Conservation (phyloP, 2,329 filamentous ascomycete species). For the Venturia pyrina region DNA sequence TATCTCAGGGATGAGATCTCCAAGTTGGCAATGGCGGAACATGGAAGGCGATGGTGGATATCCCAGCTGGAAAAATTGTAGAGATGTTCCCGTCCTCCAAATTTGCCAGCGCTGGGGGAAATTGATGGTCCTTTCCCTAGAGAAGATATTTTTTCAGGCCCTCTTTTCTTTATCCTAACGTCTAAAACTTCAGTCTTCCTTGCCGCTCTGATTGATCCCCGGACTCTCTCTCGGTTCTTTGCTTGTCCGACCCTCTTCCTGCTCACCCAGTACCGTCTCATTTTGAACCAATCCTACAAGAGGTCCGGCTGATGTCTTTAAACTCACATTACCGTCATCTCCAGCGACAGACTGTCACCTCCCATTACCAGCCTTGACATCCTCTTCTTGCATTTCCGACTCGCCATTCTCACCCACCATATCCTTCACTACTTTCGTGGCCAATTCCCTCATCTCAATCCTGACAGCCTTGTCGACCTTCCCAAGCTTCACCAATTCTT, state of each 20-base stretch:
- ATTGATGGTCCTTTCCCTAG: background rate
- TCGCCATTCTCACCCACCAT: background rate
- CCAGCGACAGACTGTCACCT: background rate
- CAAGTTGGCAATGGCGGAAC: no score
- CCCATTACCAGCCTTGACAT: background rate
- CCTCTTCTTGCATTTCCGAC: background rate
- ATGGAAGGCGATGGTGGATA: no score
- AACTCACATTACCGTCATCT: background rate
- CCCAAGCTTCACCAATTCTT: constrained; percentile 27
- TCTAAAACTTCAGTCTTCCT: no score
- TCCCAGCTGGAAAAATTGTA: no score
- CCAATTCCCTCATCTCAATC: constrained; percentile 21
- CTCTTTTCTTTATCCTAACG: no score
- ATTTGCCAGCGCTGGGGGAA: background rate
- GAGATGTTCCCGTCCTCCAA: no score
- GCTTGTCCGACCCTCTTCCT: background rate
- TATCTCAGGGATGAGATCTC: no score
- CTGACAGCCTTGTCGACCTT: constrained; percentile 23
- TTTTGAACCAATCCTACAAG: background rate
- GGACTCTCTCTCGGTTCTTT: background rate
- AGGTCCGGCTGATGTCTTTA: background rate
- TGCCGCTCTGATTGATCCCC: background rate
- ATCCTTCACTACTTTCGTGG: constrained; percentile 14
- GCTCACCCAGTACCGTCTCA: background rate
- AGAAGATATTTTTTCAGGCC: no score